Evolutionary conservation across 1,284 basidiomycete genomes (phyloP), one percentile per base, ranked within the genome.

Genomic region (Melampsora abietis-canadensis): DNA sequence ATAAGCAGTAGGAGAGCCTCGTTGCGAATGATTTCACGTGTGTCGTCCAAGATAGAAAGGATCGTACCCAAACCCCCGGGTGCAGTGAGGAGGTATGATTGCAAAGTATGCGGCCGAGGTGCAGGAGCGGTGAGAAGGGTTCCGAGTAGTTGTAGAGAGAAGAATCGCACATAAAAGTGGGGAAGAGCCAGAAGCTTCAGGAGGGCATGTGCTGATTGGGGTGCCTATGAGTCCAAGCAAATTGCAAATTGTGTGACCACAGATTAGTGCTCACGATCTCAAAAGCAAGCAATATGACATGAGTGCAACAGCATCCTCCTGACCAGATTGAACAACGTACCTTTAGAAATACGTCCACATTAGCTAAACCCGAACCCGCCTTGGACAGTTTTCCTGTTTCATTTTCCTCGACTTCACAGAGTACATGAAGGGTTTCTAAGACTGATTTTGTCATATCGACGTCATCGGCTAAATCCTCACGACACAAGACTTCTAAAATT

Each of bases 371-470:
- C 27, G 77, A 78, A 54, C 80, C 79, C 47, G 68, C 46, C n/a
- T 63, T 48, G 8, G 60, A 21, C 4, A 66, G 8, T 46, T 54
- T 65, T 12, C 44, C 47, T 31, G 48, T 30, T 15, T 69, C 61
- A 17, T 78, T 64, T 62, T 80, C 80, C 59, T 82, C 81, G n/a
- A 80, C 76, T 77, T 92, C 90, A 81, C 91, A 92, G 17, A 94
- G 84, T 63, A 87, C 81, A 77, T 88, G 87, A 76, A 96, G 83
- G 0, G 92, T 94, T 83, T 96, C 94, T 78, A 97, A 84, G 8
- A 90, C 88, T 10, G 92, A 93, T 81, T 92, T 94, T 1, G 90
- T 92, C 75, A 91, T 92, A 79, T 96, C 94, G 10, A 88, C 85
- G 81, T 97, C 94, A 68, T 92, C 87, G 78, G 91, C 88, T 0